Conservation (phyloP, 345 rosid species). For the Sonneratia caseolaris region DNA sequence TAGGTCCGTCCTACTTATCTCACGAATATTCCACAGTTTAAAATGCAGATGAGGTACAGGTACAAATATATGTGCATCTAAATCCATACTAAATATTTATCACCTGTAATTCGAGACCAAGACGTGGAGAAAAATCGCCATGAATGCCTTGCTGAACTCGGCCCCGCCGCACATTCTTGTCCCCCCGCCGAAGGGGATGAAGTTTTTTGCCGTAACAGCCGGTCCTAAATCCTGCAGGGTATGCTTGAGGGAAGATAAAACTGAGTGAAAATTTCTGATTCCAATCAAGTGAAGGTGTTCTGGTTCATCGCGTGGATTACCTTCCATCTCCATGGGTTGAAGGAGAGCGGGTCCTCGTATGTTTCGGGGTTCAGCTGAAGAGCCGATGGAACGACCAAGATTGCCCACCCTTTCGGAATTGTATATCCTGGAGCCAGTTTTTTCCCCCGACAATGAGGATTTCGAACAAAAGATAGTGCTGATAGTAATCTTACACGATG, state of each 20-base stretch:
- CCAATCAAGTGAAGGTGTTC: too few species aligned
- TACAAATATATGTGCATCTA: too few species aligned
- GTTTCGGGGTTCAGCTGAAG: slow-evolving; percentile 15
- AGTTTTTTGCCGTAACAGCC: slow-evolving; percentile 24
- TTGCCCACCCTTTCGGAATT: slow-evolving; percentile 25
- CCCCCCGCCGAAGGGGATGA: slow-evolving; percentile 45
- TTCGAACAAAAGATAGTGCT: background rate
- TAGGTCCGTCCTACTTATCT: too few species aligned
- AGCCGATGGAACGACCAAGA: slow-evolving; percentile 10
- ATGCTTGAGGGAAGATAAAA: background rate
- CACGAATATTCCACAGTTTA: too few species aligned
- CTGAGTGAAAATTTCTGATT: background rate
- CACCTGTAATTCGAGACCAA: slow-evolving; percentile 22
- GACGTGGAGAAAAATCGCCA: slow-evolving; percentile 28
- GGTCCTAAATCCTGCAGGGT: slow-evolving; percentile 8
- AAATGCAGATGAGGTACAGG: too few species aligned
- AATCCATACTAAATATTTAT: too few species aligned
- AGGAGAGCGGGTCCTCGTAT: slow-evolving; percentile 20
- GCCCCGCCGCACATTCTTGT: slow-evolving; percentile 37
- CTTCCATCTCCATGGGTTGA: slow-evolving; percentile 29
- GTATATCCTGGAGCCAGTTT: slow-evolving; percentile 11
- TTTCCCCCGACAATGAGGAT: background rate
- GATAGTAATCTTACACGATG: too few species aligned
- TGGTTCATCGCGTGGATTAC: background rate
- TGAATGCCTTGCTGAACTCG: slow-evolving; percentile 29